A percentile compares a stretch with the other conserved stretches of the same genome.
Conservation (phyloP, 352 stramenopile genomes). For the Pythium scleroteichum region DNA sequence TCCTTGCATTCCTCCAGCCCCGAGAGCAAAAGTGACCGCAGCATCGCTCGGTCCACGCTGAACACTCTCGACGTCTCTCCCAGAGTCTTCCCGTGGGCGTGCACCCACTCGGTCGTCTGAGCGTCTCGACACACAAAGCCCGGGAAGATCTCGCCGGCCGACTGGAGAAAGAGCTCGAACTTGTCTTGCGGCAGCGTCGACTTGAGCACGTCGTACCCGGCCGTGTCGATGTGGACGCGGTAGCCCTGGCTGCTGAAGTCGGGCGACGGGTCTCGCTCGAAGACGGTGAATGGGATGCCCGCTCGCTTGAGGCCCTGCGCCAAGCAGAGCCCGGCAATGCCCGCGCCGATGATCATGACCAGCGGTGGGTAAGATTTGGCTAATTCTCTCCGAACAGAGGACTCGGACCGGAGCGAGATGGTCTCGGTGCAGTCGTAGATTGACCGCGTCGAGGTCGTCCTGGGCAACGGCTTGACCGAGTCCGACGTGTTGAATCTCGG, state of each 20-base stretch:
- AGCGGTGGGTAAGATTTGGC: neutral
- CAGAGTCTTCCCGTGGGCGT: neutral
- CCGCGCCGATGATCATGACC: conserved; percentile 36
- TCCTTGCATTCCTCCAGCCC: conserved; percentile 47
- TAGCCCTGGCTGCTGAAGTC: conserved; percentile 63
- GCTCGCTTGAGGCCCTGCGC: conserved; percentile 55
- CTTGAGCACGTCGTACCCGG: conserved; percentile 61
- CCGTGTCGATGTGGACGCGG: conserved; percentile 57
- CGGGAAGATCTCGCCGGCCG: conserved; percentile 48
- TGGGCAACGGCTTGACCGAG: neutral
- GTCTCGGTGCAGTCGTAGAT: neutral
- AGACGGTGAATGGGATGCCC: conserved; percentile 64
- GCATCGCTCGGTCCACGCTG: conserved; percentile 23
- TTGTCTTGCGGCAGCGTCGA: conserved; percentile 37
- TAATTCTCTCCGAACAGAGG: neutral
- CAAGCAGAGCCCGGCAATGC: conserved; percentile 54
- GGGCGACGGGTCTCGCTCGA: conserved; percentile 55
- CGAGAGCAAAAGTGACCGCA: conserved; percentile 34
- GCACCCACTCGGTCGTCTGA: conserved; percentile 21
- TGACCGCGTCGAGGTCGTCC: neutral
- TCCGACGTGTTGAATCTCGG: neutral
- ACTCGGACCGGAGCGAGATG: neutral
- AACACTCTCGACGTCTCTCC: conserved; percentile 11
- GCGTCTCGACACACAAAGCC: conserved; percentile 51
- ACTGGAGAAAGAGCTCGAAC: conserved; percentile 55